Conservation (phyloP, 495 filamentous ascomycete genomes). For the Trichoderma orchidacearum region DNA sequence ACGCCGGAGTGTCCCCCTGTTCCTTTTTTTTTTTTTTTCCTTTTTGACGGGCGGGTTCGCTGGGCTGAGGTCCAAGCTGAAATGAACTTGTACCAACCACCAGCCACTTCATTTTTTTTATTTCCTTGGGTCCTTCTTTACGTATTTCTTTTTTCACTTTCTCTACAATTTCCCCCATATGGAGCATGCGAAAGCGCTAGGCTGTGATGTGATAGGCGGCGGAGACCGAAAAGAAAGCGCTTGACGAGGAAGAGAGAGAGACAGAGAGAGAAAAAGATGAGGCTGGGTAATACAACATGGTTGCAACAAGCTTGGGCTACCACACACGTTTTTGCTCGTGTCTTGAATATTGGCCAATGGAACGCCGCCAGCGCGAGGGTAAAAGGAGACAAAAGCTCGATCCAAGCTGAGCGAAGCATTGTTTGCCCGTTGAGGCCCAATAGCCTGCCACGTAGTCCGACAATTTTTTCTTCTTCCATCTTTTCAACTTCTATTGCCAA, state of each 20-base stretch:
- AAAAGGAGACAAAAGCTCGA: neutral
- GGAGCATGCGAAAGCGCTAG: no score
- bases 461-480: no score
- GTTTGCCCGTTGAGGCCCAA: neutral
- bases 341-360: neutral
- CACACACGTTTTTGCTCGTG: neutral
- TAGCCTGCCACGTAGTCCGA: no score
- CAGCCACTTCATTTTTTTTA: neutral
- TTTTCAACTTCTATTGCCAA: no score
- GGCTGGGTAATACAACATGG: neutral
- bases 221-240: neutral
- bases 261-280: neutral
- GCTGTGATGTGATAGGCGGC: neutral
- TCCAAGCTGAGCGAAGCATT: neutral
- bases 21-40: no score
- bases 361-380: neutral
- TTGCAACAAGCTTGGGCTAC: neutral
- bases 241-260: neutral
- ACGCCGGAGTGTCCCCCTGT: no score
- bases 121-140: neutral
- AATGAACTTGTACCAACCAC: neutral
- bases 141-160: neutral
- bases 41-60: no score
- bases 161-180: no score
- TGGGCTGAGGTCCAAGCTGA: neutral